A percentile compares a stretch with the other conserved stretches of the same genome.
Conservation (phyloP, 345 rosid species). For the Punica granatum region DNA sequence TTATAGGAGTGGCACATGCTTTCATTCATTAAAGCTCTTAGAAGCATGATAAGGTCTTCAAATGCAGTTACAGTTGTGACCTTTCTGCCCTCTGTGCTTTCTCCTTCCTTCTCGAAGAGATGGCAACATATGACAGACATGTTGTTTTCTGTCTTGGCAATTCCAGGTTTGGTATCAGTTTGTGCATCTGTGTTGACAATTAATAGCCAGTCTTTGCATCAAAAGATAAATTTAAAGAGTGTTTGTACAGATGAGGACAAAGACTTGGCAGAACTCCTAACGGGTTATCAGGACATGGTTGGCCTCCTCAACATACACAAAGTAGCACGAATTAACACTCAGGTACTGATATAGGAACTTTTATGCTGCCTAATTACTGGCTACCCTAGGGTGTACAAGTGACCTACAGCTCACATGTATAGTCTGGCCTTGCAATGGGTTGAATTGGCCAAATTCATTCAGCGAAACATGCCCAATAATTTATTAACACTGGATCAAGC, state of each 20-base stretch:
- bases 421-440: not conserved
- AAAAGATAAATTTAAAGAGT: constrained; percentile 5
- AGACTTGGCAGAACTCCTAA: constrained; percentile 66
- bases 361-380: not conserved
- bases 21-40: constrained; percentile 67
- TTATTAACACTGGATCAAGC: not conserved
- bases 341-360: constrained; percentile 32
- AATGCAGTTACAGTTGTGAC: constrained; percentile 76
- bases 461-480: not conserved
- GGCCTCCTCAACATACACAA: constrained; percentile 85
- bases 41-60: constrained; percentile 65
- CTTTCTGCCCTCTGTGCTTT: constrained; percentile 69
- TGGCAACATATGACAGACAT: constrained; percentile 88
- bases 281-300: constrained; percentile 90
- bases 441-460: not conserved
- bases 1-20: constrained; percentile 84
- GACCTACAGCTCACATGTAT: not conserved
- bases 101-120: constrained; percentile 58
- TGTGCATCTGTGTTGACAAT: not conserved
- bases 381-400: not conserved
- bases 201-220: not conserved
- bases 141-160: constrained; percentile 78
- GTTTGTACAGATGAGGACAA: constrained; percentile 62
- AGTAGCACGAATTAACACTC: constrained; percentile 71
- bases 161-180: constrained; percentile 44